phyloP scores from a whole-genome alignment of 495 filamentous ascomycete species.

The Xylaria sp. region DNA sequence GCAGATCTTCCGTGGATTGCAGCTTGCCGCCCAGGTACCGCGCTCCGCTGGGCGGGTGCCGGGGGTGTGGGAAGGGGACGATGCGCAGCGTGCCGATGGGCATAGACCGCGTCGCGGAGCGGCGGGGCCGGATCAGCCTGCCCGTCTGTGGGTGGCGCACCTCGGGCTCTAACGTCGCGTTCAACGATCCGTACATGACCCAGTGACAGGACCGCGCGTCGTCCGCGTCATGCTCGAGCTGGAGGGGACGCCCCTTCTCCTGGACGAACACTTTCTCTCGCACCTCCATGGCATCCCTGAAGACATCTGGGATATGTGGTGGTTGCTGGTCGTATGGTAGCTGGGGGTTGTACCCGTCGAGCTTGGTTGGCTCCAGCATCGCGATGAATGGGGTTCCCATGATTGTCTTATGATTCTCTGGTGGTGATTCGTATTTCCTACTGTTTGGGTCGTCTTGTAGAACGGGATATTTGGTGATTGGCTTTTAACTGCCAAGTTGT shows the following conservation, averaged over 20 bases:
- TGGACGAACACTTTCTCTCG: constrained; percentile 77
- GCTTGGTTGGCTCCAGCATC: constrained; percentile 53
- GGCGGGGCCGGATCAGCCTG: constrained; percentile 39
- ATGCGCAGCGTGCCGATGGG: constrained; percentile 80
- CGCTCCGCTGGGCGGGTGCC: constrained; percentile 59
- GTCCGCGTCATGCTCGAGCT: constrained; percentile 79
- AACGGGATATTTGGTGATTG: background rate
- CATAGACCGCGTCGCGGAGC: constrained; percentile 44
- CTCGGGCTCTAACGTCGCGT: constrained; percentile 45
- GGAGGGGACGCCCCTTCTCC: constrained; percentile 73
- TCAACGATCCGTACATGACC: constrained; percentile 71
- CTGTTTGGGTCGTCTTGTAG: background rate
- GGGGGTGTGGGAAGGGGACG: constrained; percentile 75
- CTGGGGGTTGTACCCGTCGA: constrained; percentile 54
- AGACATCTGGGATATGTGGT: constrained; percentile 60
- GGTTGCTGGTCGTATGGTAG: constrained; percentile 52
- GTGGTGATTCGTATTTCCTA: background rate
- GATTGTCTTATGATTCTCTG: background rate
- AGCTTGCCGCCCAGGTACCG: constrained; percentile 48
- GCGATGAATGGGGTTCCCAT: constrained; percentile 57
- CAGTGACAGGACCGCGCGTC: constrained; percentile 82
- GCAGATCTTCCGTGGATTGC: background rate
- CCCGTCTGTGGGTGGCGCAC: constrained; percentile 40
- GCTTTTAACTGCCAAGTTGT: background rate
- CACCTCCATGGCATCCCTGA: constrained; percentile 80